A percentile compares a stretch with the other conserved stretches of the same genome.
Evolutionary conservation across 2,329 filamentous ascomycete species (phyloP).

Genomic region (Lasiodiplodia sp.): DNA sequence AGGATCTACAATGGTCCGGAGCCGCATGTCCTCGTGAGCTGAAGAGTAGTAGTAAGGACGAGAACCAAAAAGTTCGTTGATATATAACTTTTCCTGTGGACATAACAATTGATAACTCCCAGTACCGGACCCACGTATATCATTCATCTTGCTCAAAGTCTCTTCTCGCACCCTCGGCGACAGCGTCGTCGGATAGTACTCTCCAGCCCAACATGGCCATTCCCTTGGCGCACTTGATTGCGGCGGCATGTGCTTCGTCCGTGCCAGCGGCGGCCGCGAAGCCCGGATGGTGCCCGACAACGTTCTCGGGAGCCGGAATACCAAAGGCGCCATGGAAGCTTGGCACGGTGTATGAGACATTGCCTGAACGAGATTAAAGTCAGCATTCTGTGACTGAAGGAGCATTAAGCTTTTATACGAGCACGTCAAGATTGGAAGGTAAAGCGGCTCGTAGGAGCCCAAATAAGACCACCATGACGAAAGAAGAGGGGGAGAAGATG

Average conservation of each 20-base stretch:
- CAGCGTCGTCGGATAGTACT: conserved; percentile 34
- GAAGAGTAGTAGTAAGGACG: background rate
- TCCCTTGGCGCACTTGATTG: conserved; percentile 55
- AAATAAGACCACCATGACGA: background rate
- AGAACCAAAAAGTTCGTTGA: background rate
- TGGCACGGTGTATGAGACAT: conserved; percentile 58
- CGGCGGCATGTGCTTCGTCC: conserved; percentile 48
- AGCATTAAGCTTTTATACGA: background rate
- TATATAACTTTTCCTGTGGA: background rate
- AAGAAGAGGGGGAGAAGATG: background rate
- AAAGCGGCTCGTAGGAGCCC: background rate
- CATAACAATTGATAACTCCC: background rate
- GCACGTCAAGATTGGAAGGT: background rate
- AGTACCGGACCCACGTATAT: background rate
- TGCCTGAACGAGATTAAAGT: conserved; percentile 35
- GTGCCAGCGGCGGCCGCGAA: conserved; percentile 57
- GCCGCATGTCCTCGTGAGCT: background rate
- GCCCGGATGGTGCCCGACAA: conserved; percentile 49
- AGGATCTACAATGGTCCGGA: background rate
- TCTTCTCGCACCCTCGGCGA: conserved; percentile 32
- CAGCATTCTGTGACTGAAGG: background rate
- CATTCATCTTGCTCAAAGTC: conserved; percentile 33
- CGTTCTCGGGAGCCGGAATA: conserved; percentile 49
- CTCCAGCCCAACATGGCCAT: conserved; percentile 46
- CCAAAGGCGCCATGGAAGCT: conserved; percentile 59